phyloP scores from a whole-genome alignment of 371 early-diverging fungal species.

The Syncephalis plumigaleata region DNA sequence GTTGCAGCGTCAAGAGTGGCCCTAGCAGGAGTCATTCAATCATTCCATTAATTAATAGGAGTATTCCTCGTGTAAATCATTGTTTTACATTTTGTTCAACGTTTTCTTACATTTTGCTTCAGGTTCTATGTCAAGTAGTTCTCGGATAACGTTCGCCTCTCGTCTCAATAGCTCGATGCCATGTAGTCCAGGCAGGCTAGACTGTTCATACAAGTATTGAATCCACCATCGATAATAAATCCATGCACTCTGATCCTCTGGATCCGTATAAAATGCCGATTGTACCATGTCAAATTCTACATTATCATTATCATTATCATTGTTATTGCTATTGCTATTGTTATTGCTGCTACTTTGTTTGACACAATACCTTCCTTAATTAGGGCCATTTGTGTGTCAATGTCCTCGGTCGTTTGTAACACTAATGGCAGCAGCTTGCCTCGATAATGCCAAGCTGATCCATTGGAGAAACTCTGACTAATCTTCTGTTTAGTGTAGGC shows the following conservation, averaged over 20 bases:
- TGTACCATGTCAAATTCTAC: constrained; percentile 67
- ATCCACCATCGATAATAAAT: constrained; percentile 83
- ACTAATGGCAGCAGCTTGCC: constrained; percentile 56
- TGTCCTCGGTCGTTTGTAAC: constrained; percentile 17
- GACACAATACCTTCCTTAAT: constrained; percentile 4
- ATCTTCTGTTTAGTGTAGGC: constrained; percentile 76
- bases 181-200: constrained; percentile 9
- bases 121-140: constrained; percentile 73
- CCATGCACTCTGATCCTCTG: constrained; percentile 94
- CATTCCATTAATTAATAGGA: no score
- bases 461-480: constrained; percentile 79
- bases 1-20: no score
- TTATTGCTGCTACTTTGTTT: no score
- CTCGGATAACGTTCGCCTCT: constrained; percentile 49
- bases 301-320: constrained; percentile 7
- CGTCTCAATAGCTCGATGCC: constrained; percentile 21
- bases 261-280: constrained; percentile 86
- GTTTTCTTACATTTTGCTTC: constrained; percentile 75
- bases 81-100: no score
- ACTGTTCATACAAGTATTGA: constrained; percentile 13
- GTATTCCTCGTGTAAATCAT: no score
- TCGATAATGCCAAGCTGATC: constrained; percentile 94
- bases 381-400: constrained; percentile 5
- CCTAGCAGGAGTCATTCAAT: no score
- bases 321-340: no score